Base-by-base conservation (phyloP, 768 basidiomycete species). In the Hygrophoropsis aurantiaca region DNA sequence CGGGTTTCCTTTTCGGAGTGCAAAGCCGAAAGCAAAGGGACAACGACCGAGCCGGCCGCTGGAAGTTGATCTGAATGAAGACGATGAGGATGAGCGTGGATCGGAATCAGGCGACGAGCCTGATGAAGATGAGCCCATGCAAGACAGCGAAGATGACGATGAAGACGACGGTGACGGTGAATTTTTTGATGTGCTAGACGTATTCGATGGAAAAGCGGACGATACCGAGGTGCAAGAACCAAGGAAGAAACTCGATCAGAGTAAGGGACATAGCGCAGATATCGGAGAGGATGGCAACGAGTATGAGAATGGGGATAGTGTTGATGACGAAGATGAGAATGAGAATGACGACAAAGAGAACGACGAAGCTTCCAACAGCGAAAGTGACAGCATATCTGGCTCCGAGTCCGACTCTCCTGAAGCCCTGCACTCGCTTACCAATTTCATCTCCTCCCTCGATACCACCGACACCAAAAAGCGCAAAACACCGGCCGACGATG, bases 401-500 rank as follows among this genome's bases (percentile, higher is more conserved):
- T 74, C 72, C 3, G 84, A 81, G 4, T 74, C 74, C 16, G 63
- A 65, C 15, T 75, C 73, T n/a, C 72, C 75, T 1, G 79, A 74
- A 51, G 84, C 84, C 0, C 73, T 93, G 8, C 81, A 82, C 18
- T 78, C 81, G 32, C 80, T 97, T 2, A 81, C 85, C 48, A 71
- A 67, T 13, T 90, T 91, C 56, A 81, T 97, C 38, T 78, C 84
- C 0, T 74, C 66, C 13, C 79, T 95, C 40, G 82, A 85, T 49
- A 51, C 65, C 1, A 64, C 80, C 5, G 61, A 70, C 3, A 62
- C 79, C 11, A 77, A 78, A 53, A 92, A 93, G 67, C 82, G 91
- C 49, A 61, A 53, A 45, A n/a, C n/a, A n/a, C n/a, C 11, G 11
- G n/a, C 32, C 32, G n/a, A 10, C 10, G 32, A 34, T 34, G 32